phyloP scores from a whole-genome alignment of 176 grass and related monocot genomes.

The Otatea glauca region DNA sequence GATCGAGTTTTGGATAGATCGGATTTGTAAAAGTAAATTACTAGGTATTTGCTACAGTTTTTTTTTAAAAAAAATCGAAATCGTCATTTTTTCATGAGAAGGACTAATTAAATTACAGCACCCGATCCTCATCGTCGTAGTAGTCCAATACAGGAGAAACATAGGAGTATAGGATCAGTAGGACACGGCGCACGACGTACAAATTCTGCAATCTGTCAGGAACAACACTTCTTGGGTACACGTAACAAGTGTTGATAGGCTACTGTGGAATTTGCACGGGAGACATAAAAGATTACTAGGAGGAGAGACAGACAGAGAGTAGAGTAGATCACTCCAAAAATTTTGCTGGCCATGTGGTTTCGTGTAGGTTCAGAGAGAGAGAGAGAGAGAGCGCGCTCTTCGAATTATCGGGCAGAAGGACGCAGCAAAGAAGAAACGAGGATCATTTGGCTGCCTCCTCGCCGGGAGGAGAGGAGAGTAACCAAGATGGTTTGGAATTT shows the following conservation, averaged over 20 bases:
- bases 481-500: too few relatives aligned
- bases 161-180: neutral
- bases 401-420: neutral
- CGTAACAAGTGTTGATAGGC: slow-evolving; percentile 28
- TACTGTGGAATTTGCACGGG: slow-evolving; percentile 20
- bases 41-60: too few relatives aligned
- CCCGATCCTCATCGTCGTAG: too few relatives aligned
- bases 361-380: neutral
- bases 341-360: slow-evolving; percentile 25
- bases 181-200: neutral
- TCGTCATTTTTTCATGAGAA: too few relatives aligned
- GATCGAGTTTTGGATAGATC: too few relatives aligned
- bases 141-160: neutral
- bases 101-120: too few relatives aligned
- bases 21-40: too few relatives aligned
- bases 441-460: neutral
- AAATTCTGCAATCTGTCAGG: neutral
- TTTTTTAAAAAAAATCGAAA: too few relatives aligned
- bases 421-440: neutral
- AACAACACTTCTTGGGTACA: neutral
- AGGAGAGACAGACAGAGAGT: neutral
- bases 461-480: too few relatives aligned
- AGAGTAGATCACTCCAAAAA: neutral
- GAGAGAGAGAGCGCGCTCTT: neutral
- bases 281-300: neutral